Conservation (phyloP, 306 rosid genomes). For the Vicia faba region DNA sequence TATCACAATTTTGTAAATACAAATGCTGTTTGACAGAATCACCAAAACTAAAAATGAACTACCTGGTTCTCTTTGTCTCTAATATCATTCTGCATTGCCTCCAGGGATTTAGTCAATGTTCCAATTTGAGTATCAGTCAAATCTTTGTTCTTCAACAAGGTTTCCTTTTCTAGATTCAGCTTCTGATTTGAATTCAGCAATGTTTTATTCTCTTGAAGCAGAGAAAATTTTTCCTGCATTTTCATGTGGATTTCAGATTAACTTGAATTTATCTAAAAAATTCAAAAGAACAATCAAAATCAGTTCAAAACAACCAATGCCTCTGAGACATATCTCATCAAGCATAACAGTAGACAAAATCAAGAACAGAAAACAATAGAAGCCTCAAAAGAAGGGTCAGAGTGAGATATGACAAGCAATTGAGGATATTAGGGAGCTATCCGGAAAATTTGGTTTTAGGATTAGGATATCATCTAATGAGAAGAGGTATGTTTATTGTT, state of each 20-base stretch:
- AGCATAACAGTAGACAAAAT: conserved; percentile 2
- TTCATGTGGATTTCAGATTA: conserved; percentile 36
- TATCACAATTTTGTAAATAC: conserved; percentile 26
- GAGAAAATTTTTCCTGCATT: conserved; percentile 80
- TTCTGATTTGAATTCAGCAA: conserved; percentile 61
- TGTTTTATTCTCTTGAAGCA: conserved; percentile 63
- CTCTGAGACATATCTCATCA: conserved; percentile 15
- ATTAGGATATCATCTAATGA: conserved; percentile 10
- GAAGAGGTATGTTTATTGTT: conserved; percentile 3
- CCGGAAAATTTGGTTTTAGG: background rate
- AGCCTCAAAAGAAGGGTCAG: conserved; percentile 1
- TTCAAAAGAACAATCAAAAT: background rate
- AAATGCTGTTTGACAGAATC: conserved; percentile 35
- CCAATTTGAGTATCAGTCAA: conserved; percentile 68
- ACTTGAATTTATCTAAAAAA: conserved; percentile 21
- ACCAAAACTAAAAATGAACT: conserved; percentile 40
- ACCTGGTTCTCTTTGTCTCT: conserved; percentile 84
- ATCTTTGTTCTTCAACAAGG: conserved; percentile 66
- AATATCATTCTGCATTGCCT: conserved; percentile 77
- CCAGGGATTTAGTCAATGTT: conserved; percentile 73
- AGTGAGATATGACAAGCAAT: background rate
- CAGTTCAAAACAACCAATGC: conserved; percentile 21
- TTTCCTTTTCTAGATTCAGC: conserved; percentile 65
- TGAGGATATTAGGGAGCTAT: background rate
- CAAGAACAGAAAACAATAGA: background rate